Conservation (phyloP, 2,329 filamentous ascomycete species). For the Stagonosporopsis tanaceti region DNA sequence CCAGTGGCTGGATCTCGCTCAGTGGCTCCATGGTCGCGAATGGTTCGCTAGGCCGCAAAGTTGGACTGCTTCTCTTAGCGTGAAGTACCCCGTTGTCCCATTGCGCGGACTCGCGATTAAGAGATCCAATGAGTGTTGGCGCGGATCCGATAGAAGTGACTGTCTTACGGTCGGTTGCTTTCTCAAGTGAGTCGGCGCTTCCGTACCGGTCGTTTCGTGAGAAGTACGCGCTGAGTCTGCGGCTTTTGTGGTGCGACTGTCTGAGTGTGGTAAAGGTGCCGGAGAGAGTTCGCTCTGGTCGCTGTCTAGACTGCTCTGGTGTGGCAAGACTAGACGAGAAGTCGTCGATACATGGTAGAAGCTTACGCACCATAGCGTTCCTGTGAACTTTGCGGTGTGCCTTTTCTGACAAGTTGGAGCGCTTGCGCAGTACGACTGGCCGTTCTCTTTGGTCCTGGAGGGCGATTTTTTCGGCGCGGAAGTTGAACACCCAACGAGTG, state of each 20-base stretch:
- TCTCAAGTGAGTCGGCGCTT: constrained; percentile 40
- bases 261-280: constrained; percentile 10
- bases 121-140: constrained; percentile 37
- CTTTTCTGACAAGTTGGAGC: constrained; percentile 37
- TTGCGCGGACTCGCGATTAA: constrained; percentile 21
- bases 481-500: constrained; percentile 52
- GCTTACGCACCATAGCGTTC: constrained; percentile 39
- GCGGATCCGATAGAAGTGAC: constrained; percentile 45
- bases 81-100: constrained; percentile 11
- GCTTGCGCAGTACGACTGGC: constrained; percentile 40
- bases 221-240: constrained; percentile 35
- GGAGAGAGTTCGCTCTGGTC: constrained; percentile 6
- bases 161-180: constrained; percentile 43
- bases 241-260: constrained; percentile 19
- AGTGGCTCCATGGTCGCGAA: constrained; percentile 25
- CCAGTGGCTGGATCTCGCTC: constrained; percentile 35
- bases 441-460: constrained; percentile 41
- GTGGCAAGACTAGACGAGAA: constrained; percentile 46
- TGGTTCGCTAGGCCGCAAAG: constrained; percentile 19
- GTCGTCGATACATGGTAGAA: constrained; percentile 48
- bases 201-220: constrained; percentile 41
- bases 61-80: constrained; percentile 24
- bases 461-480: constrained; percentile 41
- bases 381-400: constrained; percentile 29
- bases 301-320: constrained; percentile 13